These are phyloP conservation scores for Floccularia luteovirens DNA, from an alignment of 768 basidiomycete species.

Conservation along the genomic window DNA sequence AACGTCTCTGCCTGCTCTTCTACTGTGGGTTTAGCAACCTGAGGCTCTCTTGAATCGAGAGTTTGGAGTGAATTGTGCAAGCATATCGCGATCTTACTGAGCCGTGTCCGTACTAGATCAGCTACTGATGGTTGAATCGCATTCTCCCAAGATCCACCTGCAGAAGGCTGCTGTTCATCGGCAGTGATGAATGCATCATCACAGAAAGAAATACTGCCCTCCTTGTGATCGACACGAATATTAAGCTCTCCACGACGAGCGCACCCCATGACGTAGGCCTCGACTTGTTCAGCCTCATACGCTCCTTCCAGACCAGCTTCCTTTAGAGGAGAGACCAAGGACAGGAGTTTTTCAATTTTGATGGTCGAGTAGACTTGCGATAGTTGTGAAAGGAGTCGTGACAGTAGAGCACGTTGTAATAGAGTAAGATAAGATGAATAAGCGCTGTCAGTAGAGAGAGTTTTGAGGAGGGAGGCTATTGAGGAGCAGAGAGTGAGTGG, in stretches of 20 bases:
- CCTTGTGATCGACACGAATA: slow-evolving; percentile 85
- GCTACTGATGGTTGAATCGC: slow-evolving; percentile 65
- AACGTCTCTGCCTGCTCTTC: slow-evolving; percentile 57
- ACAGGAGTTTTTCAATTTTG: slow-evolving; percentile 68
- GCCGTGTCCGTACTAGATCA: slow-evolving; percentile 68
- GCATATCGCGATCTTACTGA: slow-evolving; percentile 66
- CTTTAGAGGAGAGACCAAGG: slow-evolving; percentile 71
- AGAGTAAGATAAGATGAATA: slow-evolving; percentile 85
- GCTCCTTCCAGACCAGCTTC: slow-evolving; percentile 41
- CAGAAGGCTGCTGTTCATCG: slow-evolving; percentile 22
- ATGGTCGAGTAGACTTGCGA: slow-evolving; percentile 89
- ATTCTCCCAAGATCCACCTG: slow-evolving; percentile 25
- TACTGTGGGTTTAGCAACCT: slow-evolving; percentile 27
- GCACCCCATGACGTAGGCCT: slow-evolving; percentile 91
- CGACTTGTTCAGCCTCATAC: slow-evolving; percentile 72
- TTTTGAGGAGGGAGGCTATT: slow-evolving; percentile 70
- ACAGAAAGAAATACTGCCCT: slow-evolving; percentile 76
- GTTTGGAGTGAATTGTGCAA: slow-evolving; percentile 64
- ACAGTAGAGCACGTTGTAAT: slow-evolving; percentile 85
- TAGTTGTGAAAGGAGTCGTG: slow-evolving; percentile 84
- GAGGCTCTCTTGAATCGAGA: slow-evolving; percentile 42
- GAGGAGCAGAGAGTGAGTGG: slow-evolving; percentile 77
- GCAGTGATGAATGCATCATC: slow-evolving; percentile 60
- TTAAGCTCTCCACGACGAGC: slow-evolving; percentile 80
- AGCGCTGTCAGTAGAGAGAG: slow-evolving; percentile 44